A percentile compares a stretch with the other conserved stretches of the same genome.
These are phyloP conservation scores for Ailanthus altissimus DNA, from an alignment of 345 rosid species.

Conservation along the genomic window DNA sequence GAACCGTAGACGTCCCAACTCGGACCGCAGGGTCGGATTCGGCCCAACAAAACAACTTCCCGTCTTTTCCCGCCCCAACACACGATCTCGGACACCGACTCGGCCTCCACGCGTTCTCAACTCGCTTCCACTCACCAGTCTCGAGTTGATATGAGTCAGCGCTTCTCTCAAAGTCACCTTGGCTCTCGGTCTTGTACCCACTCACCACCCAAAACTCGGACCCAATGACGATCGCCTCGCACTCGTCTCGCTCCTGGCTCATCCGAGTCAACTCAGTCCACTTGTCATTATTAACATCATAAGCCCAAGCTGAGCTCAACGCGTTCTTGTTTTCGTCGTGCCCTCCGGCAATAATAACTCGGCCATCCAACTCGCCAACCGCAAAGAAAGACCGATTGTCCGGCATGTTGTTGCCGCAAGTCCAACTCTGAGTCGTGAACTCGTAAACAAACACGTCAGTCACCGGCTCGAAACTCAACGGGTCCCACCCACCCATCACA, in stretches of 20 bases:
- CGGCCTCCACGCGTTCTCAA: slow-evolving; percentile 37
- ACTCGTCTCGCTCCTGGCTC: slow-evolving; percentile 55
- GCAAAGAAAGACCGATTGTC: slow-evolving; percentile 50
- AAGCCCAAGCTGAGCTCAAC: slow-evolving; percentile 40
- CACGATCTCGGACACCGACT: slow-evolving; percentile 38
- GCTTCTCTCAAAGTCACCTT: slow-evolving; percentile 43
- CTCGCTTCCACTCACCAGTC: slow-evolving; percentile 40
- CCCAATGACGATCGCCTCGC: slow-evolving; percentile 43
- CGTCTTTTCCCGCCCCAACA: slow-evolving; percentile 14
- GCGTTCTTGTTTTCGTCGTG: slow-evolving; percentile 53
- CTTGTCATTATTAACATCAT: slow-evolving; percentile 34
- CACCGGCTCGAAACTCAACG: slow-evolving; percentile 39
- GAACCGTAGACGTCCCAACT: slow-evolving; percentile 36
- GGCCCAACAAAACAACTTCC: slow-evolving; percentile 20
- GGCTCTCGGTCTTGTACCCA: slow-evolving; percentile 46
- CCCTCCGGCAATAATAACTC: slow-evolving; percentile 41
- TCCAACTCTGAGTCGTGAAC: slow-evolving; percentile 48
- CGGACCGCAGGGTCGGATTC: slow-evolving; percentile 15
- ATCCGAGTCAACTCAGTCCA: slow-evolving; percentile 42
- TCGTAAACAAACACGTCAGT: slow-evolving; percentile 44
- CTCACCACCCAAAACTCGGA: slow-evolving; percentile 50
- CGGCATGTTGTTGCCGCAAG: slow-evolving; percentile 42
- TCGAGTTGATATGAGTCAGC: slow-evolving; percentile 34
- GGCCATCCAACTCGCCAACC: slow-evolving; percentile 28
- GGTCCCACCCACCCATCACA: slow-evolving; percentile 59